A percentile compares a stretch with the other conserved stretches of the same genome.
Conservation (phyloP, 768 basidiomycete species). For the Glaciozyma martinii region DNA sequence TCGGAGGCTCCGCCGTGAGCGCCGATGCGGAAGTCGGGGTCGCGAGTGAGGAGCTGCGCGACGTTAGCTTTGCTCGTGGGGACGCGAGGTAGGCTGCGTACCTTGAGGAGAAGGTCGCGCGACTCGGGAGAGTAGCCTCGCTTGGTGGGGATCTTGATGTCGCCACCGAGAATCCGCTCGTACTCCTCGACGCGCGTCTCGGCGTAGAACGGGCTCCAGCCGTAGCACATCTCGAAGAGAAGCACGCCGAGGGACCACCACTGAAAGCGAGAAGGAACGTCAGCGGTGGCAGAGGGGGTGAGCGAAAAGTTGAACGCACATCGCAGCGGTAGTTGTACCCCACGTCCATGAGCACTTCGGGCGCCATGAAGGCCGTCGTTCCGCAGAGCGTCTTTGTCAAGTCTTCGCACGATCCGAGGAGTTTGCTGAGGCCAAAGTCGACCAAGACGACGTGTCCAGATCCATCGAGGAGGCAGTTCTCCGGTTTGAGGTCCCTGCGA, state of each 20-base stretch:
- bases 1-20: slow-evolving; percentile 76
- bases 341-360: slow-evolving; percentile 84
- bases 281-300: too few relatives aligned
- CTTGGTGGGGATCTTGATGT: slow-evolving; percentile 72
- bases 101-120: slow-evolving; percentile 47
- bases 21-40: slow-evolving; percentile 86
- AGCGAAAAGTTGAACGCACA: too few relatives aligned
- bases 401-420: slow-evolving; percentile 77
- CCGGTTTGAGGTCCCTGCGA: slow-evolving; percentile 73
- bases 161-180: slow-evolving; percentile 70
- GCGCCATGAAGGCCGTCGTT: slow-evolving; percentile 84
- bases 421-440: slow-evolving; percentile 94
- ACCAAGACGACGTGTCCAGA: slow-evolving; percentile 95
- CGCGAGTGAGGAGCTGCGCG: slow-evolving; percentile 75
- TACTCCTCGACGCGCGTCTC: slow-evolving; percentile 99
- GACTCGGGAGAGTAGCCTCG: slow-evolving; percentile 17
- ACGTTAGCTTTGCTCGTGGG: slow-evolving; percentile 67
- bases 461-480: slow-evolving; percentile 93
- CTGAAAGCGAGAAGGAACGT: slow-evolving; percentile 49
- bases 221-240: slow-evolving; percentile 97
- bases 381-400: slow-evolving; percentile 96
- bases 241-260: slow-evolving; percentile 58
- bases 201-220: slow-evolving; percentile 97
- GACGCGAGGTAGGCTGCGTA: slow-evolving; percentile 48
- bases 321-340: slow-evolving; percentile 56